Evolutionary conservation across 225 moss, liverwort and hornwort species (phyloP).

Genomic region (Physcomitrium patens): DNA sequence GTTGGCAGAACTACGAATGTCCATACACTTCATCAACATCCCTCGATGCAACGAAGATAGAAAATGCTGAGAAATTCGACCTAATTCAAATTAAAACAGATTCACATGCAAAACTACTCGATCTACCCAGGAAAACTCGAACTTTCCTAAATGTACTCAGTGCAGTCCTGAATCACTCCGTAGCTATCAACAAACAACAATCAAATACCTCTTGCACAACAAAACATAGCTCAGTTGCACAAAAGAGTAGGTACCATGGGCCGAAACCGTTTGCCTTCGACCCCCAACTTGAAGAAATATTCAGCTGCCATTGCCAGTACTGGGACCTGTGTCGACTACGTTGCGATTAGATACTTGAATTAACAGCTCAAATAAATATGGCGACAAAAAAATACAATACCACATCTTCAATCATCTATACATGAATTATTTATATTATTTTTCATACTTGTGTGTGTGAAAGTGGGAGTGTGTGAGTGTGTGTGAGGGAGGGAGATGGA

Average conservation of each 20-base stretch:
- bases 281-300: conserved; percentile 93
- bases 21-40: background rate
- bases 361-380: conserved; percentile 18
- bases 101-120: background rate
- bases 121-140: background rate
- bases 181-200: conserved; percentile 25
- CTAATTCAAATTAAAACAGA: background rate
- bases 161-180: conserved; percentile 4
- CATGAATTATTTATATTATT: too few species aligned
- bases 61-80: background rate
- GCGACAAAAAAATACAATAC: background rate
- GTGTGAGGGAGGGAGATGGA: too few species aligned
- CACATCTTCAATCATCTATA: background rate
- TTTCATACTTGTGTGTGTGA: too few species aligned
- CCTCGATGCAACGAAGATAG: conserved; percentile 2
- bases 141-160: background rate
- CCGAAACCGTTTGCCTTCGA: conserved; percentile 98
- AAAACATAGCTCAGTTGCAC: conserved; percentile 43
- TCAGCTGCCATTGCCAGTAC: conserved; percentile 84
- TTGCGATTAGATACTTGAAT: conserved; percentile 25
- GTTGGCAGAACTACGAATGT: conserved; percentile 9
- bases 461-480: too few species aligned
- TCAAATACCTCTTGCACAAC: conserved; percentile 39
- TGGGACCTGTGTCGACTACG: conserved; percentile 69
- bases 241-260: conserved; percentile 78